Evolutionary conservation across 805 yeast genomes (phyloP).

Genomic region (Yueomyces sp.): DNA sequence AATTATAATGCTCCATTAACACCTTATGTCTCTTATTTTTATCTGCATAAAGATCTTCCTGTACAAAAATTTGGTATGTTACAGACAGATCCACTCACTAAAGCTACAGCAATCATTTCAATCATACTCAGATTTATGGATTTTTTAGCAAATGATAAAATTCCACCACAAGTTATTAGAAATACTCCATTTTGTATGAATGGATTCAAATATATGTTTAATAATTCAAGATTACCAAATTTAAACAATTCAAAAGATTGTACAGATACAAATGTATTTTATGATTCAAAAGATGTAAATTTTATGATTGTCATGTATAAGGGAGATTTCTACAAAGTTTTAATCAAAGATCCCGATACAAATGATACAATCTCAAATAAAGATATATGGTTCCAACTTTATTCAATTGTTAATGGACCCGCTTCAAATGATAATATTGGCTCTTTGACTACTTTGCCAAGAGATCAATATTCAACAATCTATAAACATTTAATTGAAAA

Average conservation of each 20-base stretch:
- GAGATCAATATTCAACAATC: conserved; percentile 65
- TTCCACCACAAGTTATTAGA: conserved; percentile 69
- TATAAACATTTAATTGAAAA: conserved; percentile 44
- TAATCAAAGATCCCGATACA: conserved; percentile 34
- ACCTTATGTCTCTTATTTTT: conserved; percentile 87
- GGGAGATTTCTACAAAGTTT: conserved; percentile 70
- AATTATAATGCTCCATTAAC: conserved; percentile 88
- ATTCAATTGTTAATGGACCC: conserved; percentile 32
- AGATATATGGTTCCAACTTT: conserved; percentile 45
- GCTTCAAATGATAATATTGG: conserved; percentile 36
- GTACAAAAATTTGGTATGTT: conserved; percentile 25
- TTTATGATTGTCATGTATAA: conserved; percentile 61
- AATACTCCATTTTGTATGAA: conserved; percentile 83
- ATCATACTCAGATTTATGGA: conserved; percentile 58
- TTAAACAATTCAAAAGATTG: conserved; percentile 14
- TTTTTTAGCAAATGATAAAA: conserved; percentile 51
- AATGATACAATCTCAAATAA: conserved; percentile 29
- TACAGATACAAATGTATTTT: conserved; percentile 48
- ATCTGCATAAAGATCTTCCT: conserved; percentile 57
- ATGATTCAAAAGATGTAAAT: conserved; percentile 36
- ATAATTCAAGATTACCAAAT: conserved; percentile 73
- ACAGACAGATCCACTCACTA: conserved; percentile 50
- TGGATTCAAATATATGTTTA: conserved; percentile 82
- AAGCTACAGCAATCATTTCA: conserved; percentile 63
- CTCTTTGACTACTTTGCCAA: conserved; percentile 65